Conservation (phyloP, 2,329 filamentous ascomycete species). For the Monilinia fructigena region DNA sequence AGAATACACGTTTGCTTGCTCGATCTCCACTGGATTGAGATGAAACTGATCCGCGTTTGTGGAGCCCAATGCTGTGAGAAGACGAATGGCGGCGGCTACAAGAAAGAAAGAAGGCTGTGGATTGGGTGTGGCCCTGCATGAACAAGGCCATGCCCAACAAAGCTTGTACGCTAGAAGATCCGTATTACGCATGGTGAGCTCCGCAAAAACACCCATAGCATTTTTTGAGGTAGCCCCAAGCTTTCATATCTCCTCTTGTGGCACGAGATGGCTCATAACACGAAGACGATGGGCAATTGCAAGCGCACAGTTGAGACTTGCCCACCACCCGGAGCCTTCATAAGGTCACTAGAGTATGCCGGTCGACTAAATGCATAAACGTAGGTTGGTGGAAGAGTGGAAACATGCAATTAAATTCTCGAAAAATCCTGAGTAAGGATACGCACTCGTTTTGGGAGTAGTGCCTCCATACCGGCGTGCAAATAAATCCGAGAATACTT, state of each 20-base stretch:
- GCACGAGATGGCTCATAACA: constrained; percentile 91
- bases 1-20: constrained; percentile 80
- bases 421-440: constrained; percentile 90
- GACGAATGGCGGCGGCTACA: constrained; percentile 82
- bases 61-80: constrained; percentile 94
- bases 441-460: constrained; percentile 85
- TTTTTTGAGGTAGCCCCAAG: constrained; percentile 96
- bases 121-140: constrained; percentile 90
- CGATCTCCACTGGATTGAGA: constrained; percentile 87
- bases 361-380: constrained; percentile 95
- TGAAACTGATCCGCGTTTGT: constrained; percentile 91
- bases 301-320: constrained; percentile 87
- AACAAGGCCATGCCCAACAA: constrained; percentile 92
- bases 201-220: constrained; percentile 86
- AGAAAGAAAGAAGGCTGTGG: constrained; percentile 92
- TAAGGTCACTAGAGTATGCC: constrained; percentile 88
- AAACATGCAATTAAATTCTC: constrained; percentile 99
- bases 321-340: constrained; percentile 97
- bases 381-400: constrained; percentile 96
- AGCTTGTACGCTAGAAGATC: constrained; percentile 94
- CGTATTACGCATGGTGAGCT: constrained; percentile 93
- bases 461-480: constrained; percentile 74
- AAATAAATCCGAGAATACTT: constrained; percentile 92
- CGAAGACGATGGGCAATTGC: constrained; percentile 91
- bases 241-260: constrained; percentile 86